Evolutionary conservation across 208 protist genomes (phyloP).

Genomic region (Trypanosomatidae sp.): DNA sequence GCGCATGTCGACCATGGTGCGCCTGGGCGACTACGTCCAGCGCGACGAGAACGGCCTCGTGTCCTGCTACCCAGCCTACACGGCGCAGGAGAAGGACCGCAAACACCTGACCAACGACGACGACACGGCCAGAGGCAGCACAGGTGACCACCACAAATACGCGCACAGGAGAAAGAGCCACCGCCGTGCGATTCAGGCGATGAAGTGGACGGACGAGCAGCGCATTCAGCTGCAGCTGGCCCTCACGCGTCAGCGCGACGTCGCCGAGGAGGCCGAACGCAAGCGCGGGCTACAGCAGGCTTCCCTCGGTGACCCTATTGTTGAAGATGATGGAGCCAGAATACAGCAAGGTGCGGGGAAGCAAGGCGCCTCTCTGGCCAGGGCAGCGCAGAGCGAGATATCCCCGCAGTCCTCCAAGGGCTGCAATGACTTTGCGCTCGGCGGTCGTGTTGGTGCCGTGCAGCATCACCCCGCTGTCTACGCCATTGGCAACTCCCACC

Average conservation of each 20-base stretch:
- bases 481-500: constrained; percentile 65
- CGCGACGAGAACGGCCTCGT: constrained; percentile 68
- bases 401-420: neutral
- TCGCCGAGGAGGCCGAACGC: constrained; percentile 70
- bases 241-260: constrained; percentile 72
- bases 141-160: neutral
- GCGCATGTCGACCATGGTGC: constrained; percentile 55
- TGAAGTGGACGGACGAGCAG: constrained; percentile 85
- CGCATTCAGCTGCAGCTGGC: constrained; percentile 88
- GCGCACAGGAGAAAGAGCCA: constrained; percentile 15
- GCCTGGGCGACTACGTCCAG: constrained; percentile 76
- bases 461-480: constrained; percentile 71
- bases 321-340: constrained; percentile 7
- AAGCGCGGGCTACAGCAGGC: constrained; percentile 38
- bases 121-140: constrained; percentile 17
- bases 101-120: constrained; percentile 21
- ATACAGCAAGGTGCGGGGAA: neutral
- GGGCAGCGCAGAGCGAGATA: neutral
- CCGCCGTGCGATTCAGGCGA: constrained; percentile 32
- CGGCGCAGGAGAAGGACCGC: constrained; percentile 7
- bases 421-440: constrained; percentile 71
- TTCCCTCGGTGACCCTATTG: constrained; percentile 30
- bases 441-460: constrained; percentile 69
- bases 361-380: neutral
- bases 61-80: constrained; percentile 50